Base-by-base conservation (phyloP, 345 rosid genomes). In the Passiflora organensis region DNA sequence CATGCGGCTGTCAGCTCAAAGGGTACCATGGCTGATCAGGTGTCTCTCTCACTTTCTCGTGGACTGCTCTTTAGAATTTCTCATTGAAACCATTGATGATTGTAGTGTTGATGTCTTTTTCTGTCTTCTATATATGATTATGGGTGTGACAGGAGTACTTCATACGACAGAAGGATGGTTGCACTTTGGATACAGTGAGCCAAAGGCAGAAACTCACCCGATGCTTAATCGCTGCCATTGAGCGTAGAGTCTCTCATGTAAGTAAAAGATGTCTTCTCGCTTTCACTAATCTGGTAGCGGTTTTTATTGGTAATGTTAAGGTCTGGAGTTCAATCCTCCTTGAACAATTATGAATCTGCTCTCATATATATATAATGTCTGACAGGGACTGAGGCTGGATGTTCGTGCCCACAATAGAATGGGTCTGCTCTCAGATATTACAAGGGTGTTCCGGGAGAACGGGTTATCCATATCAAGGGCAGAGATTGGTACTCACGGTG, bases 1-100 rank as follows among this genome's bases (percentile, higher is more conserved):
- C 99, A 93, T 49, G 99, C 94, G 0, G 85, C 80, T 0, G 81
- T 86, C 28, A 72, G 83, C 64, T 91, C 95, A 1, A 76, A 55
- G 64, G 95, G 89, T 8, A 25, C 58, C 14, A 64, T 76, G 46
- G 94, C 99, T 17, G 80, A 86, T 53, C 94, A 85, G 81, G 94
- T 85, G 71, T 2, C 2, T 6, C 17, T n/a, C n/a, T n/a, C n/a
- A n/a, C n/a, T n/a, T 45, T 23, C 17, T 1, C 4, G 15, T 56
- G 16, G 11, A 25, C 2, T 24, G 11, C 49, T 10, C 17, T 1
- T 11, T 6, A 4, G 18, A 43, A 5, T 11, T 13, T 9, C 11
- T 22, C 10, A 14, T 22, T 24, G n/a, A n/a, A n/a, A n/a, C n/a
- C n/a, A n/a, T n/a, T 48, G 13, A 5, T 4, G 21, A 25, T 19